Base-by-base conservation (phyloP, 2,329 filamentous ascomycete genomes). In the Lasiodiplodia theobromae region DNA sequence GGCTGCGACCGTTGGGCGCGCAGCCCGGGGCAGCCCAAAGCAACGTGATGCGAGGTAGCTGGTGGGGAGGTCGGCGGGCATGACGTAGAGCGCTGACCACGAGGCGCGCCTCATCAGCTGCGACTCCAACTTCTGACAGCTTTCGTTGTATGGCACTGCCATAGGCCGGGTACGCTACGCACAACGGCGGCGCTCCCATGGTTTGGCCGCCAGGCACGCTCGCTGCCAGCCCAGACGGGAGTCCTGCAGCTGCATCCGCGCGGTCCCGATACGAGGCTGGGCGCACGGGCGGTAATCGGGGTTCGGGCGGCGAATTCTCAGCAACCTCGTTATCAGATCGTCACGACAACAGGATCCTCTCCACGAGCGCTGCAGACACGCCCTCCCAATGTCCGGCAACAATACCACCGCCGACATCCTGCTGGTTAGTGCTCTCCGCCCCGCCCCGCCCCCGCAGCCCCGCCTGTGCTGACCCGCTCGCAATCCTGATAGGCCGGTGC, bases 401-500 rank as follows among this genome's bases (percentile, higher is more conserved):
- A 84, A 84, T 72, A 86, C 82, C 25, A 86, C 85, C 73, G 82
- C 82, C 7, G 86, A 89, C 72, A 87, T 89, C 67, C 84, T 87
- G 77, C 76, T 88, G 69, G 87, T 47, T n/a, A n/a, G 44, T 88
- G 78, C 77, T 84, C 82, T 40, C 2, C 38, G 18, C 52, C 66
- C n/a, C 58, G 16, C 37, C 38, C 34, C 52, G 62, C 44, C 52
- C 21, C 53, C 12, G 18, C 16, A 21, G 54, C 53, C 67, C 51
- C 34, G 38, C 49, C 67, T 67, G 47, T 31, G 37, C 57, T 53
- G 44, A 62, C 47, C 25, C 47, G 11, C 21, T 7, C 66, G 14
- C 66, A 38, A 31, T 31, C 38, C 51, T 18, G 58, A n/a, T 66
- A 96, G 92, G 93, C 94, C 57, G 94, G 94, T 68, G 93, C 93